phyloP scores from a whole-genome alignment of 176 grass and related monocot species.

The Hsuehochloa calcarea region DNA sequence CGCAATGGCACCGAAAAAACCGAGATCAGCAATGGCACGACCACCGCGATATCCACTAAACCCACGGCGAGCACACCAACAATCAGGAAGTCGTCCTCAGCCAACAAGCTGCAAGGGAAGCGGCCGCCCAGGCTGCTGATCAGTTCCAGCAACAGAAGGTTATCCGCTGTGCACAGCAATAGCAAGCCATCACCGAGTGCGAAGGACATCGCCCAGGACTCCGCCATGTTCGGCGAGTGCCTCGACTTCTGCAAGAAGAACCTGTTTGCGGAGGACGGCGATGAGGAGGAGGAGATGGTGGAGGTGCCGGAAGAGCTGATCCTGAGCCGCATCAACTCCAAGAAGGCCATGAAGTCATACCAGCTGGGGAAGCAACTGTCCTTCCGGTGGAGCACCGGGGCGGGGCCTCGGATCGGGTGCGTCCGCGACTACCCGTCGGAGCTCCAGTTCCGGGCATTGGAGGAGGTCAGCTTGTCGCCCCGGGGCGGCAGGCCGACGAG shows the following conservation, averaged over 20 bases:
- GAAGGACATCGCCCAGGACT: conserved; percentile 23
- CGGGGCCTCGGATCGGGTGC: conserved; percentile 69
- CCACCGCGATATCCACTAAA: background rate
- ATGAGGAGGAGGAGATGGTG: background rate
- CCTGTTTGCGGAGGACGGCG: conserved; percentile 24
- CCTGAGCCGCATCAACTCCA: conserved; percentile 61
- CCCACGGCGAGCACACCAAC: background rate
- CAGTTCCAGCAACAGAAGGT: background rate
- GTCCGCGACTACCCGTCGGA: conserved; percentile 67
- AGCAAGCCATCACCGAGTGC: background rate
- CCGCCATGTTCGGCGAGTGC: conserved; percentile 25
- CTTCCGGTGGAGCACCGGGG: conserved; percentile 60
- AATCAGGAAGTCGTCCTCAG: background rate
- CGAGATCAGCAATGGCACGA: background rate
- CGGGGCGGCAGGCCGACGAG: background rate
- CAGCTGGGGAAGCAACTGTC: conserved; percentile 63
- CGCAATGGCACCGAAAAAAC: background rate
- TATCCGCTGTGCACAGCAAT: background rate
- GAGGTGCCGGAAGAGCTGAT: conserved; percentile 50
- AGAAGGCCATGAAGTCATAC: conserved; percentile 58
- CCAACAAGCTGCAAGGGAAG: conserved; percentile 29
- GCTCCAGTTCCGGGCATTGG: conserved; percentile 58
- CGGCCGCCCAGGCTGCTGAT: conserved; percentile 23
- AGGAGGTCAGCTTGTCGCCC: conserved; percentile 55
- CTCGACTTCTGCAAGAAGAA: conserved; percentile 49